These are phyloP conservation scores for Diaporthe longicolla DNA, from an alignment of 2,329 filamentous ascomycete genomes.

Conservation along the genomic window DNA sequence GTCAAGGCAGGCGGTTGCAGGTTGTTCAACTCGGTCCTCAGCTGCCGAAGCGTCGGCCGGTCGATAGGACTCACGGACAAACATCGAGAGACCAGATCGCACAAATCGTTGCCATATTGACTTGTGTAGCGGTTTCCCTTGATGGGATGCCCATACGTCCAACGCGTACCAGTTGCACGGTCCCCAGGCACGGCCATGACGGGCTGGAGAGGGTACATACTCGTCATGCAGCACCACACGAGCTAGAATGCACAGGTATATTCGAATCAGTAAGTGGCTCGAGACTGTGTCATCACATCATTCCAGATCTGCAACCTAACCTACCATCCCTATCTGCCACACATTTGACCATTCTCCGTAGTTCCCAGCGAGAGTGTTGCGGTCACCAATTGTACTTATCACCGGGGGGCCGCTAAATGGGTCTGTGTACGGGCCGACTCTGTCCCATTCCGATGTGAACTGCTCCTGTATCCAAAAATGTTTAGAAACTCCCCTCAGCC, in stretches of 20 bases:
- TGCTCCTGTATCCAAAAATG: constrained; percentile 5
- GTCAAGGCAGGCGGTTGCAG: background rate
- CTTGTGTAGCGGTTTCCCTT: background rate
- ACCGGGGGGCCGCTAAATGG: constrained; percentile 1
- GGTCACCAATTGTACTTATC: background rate
- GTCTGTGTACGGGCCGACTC: background rate
- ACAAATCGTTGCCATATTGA: background rate
- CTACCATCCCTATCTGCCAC: constrained; percentile 16
- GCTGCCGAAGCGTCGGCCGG: background rate
- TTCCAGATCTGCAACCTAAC: too few species aligned
- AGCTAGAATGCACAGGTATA: background rate
- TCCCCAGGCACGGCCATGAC: background rate
- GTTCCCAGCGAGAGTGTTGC: background rate
- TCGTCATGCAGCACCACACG: constrained; percentile 23
- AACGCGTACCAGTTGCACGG: background rate
- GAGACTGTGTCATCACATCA: too few species aligned
- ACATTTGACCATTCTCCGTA: constrained; percentile 26
- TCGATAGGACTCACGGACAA: constrained; percentile 5
- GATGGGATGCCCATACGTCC: constrained; percentile 1
- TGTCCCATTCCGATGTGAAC: constrained; percentile 24
- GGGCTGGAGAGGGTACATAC: background rate
- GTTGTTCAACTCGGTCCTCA: background rate
- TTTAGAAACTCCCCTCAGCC: too few species aligned
- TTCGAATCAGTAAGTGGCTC: too few species aligned
- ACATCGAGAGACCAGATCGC: background rate